Percentiles rank a stretch among this genome's conserved stretches.
These are phyloP conservation scores for Saccharum officinarum DNA, from an alignment of 176 grass and related monocot genomes.

Conservation along the genomic window DNA sequence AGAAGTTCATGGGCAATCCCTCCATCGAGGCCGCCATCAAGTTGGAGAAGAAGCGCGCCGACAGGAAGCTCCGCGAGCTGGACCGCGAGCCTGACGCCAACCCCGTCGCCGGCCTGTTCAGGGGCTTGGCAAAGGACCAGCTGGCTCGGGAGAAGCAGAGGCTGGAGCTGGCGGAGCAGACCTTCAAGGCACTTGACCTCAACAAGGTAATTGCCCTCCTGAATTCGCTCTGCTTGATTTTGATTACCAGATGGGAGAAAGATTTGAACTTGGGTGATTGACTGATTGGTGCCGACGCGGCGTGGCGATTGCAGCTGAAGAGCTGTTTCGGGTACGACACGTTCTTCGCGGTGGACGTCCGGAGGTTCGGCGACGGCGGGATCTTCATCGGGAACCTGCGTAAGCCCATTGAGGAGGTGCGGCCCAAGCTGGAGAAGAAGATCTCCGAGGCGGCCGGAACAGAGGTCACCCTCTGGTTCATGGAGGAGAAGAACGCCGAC, in stretches of 20 bases:
- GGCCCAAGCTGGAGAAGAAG: conserved; percentile 88
- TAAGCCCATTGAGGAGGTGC: conserved; percentile 78
- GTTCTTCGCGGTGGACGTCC: conserved; percentile 88
- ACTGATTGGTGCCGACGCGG: too few species aligned
- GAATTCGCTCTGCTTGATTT: neutral
- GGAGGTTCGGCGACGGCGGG: conserved; percentile 86
- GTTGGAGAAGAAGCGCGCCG: conserved; percentile 91
- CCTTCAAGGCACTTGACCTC: conserved; percentile 90
- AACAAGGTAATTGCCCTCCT: conserved; percentile 51
- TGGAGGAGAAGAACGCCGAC: conserved; percentile 81
- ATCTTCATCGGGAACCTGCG: conserved; percentile 94
- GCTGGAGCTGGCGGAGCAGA: conserved; percentile 75
- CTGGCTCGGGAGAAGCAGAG: conserved; percentile 74
- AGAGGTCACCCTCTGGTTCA: conserved; percentile 98
- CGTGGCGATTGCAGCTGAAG: conserved; percentile 56
- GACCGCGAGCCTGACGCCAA: conserved; percentile 82
- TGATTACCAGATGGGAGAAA: neutral
- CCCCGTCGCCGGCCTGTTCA: conserved; percentile 57
- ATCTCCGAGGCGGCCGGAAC: conserved; percentile 76
- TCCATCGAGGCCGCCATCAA: conserved; percentile 95
- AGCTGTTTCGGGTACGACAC: conserved; percentile 93
- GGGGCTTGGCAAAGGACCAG: conserved; percentile 55
- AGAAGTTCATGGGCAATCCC: conserved; percentile 98
- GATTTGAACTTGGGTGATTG: neutral
- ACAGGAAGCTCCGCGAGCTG: conserved; percentile 76